Base-by-base conservation (phyloP, 768 basidiomycete genomes). In the Pleurotus tuoliensis region DNA sequence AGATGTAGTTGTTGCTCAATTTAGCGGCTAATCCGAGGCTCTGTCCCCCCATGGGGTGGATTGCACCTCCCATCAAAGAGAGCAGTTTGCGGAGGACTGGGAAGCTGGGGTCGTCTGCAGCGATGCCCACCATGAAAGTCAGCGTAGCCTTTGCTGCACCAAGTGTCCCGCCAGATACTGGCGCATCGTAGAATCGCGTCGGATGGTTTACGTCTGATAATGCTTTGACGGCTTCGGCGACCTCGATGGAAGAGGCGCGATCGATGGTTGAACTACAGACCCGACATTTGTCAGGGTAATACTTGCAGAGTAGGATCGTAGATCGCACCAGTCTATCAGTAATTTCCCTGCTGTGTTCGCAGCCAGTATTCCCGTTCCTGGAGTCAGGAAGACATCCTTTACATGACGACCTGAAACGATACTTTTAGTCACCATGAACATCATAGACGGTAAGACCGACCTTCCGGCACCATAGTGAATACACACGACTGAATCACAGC, bases 1-100 rank as follows among this genome's bases (percentile, higher is more conserved):
- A 73, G 22, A 77, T 66, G 58, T 76, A 77, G 56, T 76, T 78
- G 58, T 77, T 76, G 62, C 73, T 73, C 27, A 77, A 60, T 58
- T 77, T 78, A n/a, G 75, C 72, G 18, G 74, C 74, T 1, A 78
- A 64, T 12, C 76, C 75, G 22, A 76, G 70, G 6, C 73, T 68
- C 4, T 67, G 71, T 1, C 74, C 73, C n/a, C 74, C 76, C 48
- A 73, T 62, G 1, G 71, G 65, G 51, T 74, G 63, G 40, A 76
- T 66, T 2, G 71, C 67, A 6, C 61, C 70, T 4, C 75, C 75
- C 72, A 76, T 73, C 40, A 59, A 64, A 15, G 67, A 66, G 44
- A 75, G 67, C 30, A 75, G 62, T 4, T 55, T 47, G n/a, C 63
- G 63, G 18, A 78, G 63, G n/a, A 71, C 58, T 6, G 72, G 71